Conservation (phyloP, 2,329 filamentous ascomycete species). For the Trichoderma atroviride region DNA sequence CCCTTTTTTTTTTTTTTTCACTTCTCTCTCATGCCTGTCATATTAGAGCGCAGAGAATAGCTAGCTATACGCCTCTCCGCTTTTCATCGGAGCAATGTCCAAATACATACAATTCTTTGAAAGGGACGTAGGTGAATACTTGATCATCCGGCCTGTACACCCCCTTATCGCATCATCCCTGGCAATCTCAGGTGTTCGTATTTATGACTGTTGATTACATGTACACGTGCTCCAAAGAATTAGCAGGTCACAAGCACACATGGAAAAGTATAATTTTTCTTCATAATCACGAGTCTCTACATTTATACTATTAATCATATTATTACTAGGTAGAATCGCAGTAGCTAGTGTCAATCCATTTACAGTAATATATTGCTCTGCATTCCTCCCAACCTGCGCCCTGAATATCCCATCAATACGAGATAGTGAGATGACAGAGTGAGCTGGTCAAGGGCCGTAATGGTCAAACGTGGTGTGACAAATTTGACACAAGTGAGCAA, state of each 20-base stretch:
- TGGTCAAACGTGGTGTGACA: neutral
- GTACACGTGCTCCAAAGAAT: neutral
- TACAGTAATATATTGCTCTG: neutral
- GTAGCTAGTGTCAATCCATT: neutral
- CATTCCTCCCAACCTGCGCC: neutral
- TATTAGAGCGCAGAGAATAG: neutral
- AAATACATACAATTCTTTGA: neutral
- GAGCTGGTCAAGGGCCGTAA: neutral
- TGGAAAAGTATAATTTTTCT: conserved; percentile 7
- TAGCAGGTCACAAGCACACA: conserved; percentile 11
- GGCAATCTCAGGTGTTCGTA: neutral
- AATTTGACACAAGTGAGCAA: neutral
- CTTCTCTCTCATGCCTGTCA: neutral
- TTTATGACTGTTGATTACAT: neutral
- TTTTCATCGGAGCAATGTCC: neutral
- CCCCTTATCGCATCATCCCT: neutral
- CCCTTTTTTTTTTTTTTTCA: neutral
- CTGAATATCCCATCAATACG: neutral
- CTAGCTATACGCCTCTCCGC: neutral
- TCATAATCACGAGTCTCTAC: neutral
- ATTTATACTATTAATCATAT: neutral
- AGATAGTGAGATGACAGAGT: neutral
- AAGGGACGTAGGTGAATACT: neutral
- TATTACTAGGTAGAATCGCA: neutral
- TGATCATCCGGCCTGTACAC: neutral